These are phyloP conservation scores for Tubosaeta sp. DNA, from an alignment of 768 basidiomycete species.

Conservation along the genomic window DNA sequence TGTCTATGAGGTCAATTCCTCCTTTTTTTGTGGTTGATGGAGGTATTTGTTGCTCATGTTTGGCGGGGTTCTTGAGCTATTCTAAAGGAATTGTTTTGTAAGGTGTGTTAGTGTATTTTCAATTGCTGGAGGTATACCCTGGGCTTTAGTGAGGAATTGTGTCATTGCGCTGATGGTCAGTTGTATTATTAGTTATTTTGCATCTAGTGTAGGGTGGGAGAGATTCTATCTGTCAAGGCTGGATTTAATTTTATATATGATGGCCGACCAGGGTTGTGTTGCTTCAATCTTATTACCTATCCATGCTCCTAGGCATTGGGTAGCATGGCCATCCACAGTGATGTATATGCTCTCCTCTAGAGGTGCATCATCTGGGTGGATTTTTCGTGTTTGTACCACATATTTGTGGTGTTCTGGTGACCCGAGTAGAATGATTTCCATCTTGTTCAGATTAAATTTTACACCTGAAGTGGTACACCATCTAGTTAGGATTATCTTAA, in stretches of 20 bases:
- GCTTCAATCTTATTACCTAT: background rate
- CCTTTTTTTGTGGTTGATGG: background rate
- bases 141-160: slow-evolving; percentile 30
- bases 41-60: background rate
- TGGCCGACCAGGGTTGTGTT: background rate
- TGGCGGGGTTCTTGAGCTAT: background rate
- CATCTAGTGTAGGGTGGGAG: no score
- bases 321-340: background rate
- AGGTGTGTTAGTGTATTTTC: no score
- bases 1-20: background rate
- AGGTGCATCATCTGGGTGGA: background rate
- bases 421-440: background rate
- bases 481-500: background rate
- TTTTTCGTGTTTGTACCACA: background rate
- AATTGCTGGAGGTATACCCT: slow-evolving; percentile 3
- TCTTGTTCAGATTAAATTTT: background rate
- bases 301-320: background rate
- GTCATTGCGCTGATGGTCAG: slow-evolving; percentile 14
- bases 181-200: no score
- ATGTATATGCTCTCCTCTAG: background rate
- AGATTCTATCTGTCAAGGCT: no score
- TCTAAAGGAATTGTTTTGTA: background rate
- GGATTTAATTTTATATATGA: no score
- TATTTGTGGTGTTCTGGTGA: background rate
- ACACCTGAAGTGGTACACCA: slow-evolving; percentile 26